phyloP scores from a whole-genome alignment of 768 basidiomycete species.

The Psilocybe azurescens region DNA sequence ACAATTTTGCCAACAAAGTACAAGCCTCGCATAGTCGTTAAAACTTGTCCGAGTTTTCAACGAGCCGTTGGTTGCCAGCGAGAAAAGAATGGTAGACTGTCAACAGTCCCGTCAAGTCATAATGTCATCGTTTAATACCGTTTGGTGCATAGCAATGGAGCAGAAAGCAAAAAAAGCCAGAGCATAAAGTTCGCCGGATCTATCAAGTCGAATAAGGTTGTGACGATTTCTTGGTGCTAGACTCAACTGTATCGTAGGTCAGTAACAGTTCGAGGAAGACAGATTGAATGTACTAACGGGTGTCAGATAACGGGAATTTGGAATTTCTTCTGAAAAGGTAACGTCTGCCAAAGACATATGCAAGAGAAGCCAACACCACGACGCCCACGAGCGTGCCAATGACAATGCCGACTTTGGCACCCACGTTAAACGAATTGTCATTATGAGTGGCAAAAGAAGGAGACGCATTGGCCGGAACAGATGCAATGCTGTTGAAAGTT shows the following conservation, averaged over 20 bases:
- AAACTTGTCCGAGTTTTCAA: slow-evolving; percentile 2
- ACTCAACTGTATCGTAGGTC: slow-evolving; percentile 4
- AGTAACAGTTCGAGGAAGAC: neutral
- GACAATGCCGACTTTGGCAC: slow-evolving; percentile 22
- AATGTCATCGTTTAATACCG: neutral
- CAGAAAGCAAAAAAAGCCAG: neutral
- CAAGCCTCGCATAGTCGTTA: neutral
- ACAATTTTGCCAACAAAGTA: neutral
- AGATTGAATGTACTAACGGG: neutral
- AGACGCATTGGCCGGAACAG: slow-evolving; percentile 9
- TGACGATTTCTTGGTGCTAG: slow-evolving; percentile 2
- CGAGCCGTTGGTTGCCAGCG: neutral
- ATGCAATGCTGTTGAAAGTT: slow-evolving; percentile 29
- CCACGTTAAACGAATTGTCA: slow-evolving; percentile 3
- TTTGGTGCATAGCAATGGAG: neutral
- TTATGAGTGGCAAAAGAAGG: neutral
- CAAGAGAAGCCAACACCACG: neutral
- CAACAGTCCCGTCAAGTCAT: neutral
- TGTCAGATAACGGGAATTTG: slow-evolving; percentile 6
- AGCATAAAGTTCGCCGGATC: neutral
- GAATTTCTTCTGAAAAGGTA: slow-evolving; percentile 6
- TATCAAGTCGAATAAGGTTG: slow-evolving; percentile 6
- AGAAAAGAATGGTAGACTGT: neutral
- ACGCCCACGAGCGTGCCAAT: slow-evolving; percentile 15
- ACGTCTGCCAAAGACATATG: slow-evolving; percentile 1